These are phyloP conservation scores for Salvia hispanica DNA, from an alignment of 257 asterid species.

Conservation along the genomic window DNA sequence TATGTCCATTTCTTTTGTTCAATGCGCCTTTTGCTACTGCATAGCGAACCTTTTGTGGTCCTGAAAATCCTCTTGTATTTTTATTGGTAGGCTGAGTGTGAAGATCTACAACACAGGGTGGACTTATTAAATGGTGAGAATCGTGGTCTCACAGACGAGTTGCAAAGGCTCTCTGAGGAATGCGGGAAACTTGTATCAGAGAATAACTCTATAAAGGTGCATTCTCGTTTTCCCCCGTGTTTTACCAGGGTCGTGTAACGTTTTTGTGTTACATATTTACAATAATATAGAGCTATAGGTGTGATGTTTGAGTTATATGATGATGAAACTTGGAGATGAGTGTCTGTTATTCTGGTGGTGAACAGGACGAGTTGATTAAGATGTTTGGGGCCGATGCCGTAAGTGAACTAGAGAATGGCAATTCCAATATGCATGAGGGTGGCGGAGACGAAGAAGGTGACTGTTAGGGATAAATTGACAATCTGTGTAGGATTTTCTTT, in stretches of 20 bases:
- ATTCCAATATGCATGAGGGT: constrained; percentile 42
- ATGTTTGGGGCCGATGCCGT: constrained; percentile 63
- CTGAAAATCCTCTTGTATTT: neutral
- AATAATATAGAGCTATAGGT: neutral
- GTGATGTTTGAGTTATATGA: no score
- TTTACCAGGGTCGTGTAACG: neutral
- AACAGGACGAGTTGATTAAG: constrained; percentile 70
- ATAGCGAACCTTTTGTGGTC: neutral
- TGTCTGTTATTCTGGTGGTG: neutral
- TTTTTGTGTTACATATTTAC: neutral
- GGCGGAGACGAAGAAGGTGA: constrained; percentile 49
- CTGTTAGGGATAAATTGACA: constrained; percentile 33
- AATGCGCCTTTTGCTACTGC: constrained; percentile 13
- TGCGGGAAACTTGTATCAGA: constrained; percentile 76
- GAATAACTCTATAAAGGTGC: constrained; percentile 68
- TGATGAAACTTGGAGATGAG: no score
- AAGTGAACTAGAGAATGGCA: constrained; percentile 50
- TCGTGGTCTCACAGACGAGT: constrained; percentile 61
- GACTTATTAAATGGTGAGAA: constrained; percentile 69
- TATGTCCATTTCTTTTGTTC: constrained; percentile 27
- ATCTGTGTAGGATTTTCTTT: constrained; percentile 6
- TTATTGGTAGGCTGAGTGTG: constrained; percentile 74
- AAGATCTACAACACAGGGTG: constrained; percentile 76
- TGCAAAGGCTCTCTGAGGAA: constrained; percentile 77
- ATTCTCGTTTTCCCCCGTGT: no score